Base-by-base conservation (phyloP, 192 early-diverging fungal genomes). In the Phycomyces nitens region DNA sequence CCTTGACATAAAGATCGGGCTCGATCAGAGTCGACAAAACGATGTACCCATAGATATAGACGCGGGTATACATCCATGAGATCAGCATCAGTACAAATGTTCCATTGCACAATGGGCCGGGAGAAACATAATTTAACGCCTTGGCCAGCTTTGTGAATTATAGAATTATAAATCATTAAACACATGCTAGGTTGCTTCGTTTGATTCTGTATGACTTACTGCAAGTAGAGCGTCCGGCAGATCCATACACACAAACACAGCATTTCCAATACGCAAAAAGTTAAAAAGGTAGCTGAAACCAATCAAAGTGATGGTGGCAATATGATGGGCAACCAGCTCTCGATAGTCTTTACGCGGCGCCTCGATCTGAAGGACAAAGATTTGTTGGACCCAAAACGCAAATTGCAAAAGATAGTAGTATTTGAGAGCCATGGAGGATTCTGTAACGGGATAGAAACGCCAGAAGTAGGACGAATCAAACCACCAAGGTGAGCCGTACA, bases 1-100 rank as follows among this genome's bases (percentile, higher is more conserved):
- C 73, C 20, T 67, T 65, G 1, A 79, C 71, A 55, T 83, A 79
- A 26, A 76, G 69, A 42, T 83, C 84, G 26, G 86, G 78, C 42
- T 86, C 86, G 8, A 73, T 78, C n/a, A 68, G 64, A 24, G 84
- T 81, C 56, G 81, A 81, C 52, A 75, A 71, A 43, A 85, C 74
- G 38, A 92, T 86, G 40, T 78, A 77, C 5, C 83, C 80, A 65
- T 89, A 91, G 41, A 89, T 59, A 60, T 85, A 89, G 61, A 91
- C 85, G 20, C 92, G 85, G 2, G 89, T 90, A 21, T 87, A 85
- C 29, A 87, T 47, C 92, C 92, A 92, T 22, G 84, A 79, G 9
- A 89, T 21, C 52, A 92, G 72, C 56, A 92, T 88, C 6, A 82
- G 26, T 7, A 74, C 82, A 80, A 94, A 94, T 6, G 79, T 82